Conservation (phyloP, 75 land plant species). For the Cryptomeria japonica region DNA sequence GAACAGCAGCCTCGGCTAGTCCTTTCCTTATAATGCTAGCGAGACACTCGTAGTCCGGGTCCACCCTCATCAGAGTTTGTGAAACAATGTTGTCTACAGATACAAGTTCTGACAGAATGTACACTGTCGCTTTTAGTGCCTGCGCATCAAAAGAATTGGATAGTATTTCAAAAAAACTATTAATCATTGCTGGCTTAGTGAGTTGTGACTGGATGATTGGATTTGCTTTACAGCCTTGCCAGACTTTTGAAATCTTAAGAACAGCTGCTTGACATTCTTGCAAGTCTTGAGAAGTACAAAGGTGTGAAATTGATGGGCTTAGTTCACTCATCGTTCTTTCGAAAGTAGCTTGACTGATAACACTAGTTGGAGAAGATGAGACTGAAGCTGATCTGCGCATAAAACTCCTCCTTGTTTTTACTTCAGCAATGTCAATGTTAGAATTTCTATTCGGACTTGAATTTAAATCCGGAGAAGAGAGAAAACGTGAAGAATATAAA, state of each 20-base stretch:
- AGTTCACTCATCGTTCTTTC: conserved; percentile 30
- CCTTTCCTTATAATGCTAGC: conserved; percentile 35
- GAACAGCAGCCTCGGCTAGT: conserved; percentile 39
- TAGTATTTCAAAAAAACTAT: conserved; percentile 59
- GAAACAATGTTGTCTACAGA: conserved; percentile 37
- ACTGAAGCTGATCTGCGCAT: not conserved
- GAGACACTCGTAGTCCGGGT: conserved; percentile 42
- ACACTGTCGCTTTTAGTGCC: conserved; percentile 46
- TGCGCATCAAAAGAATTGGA: conserved; percentile 43
- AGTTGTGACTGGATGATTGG: conserved; percentile 36
- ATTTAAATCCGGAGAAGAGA: not conserved
- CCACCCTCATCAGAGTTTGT: conserved; percentile 27
- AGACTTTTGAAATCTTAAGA: conserved; percentile 31
- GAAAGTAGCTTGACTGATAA: conserved; percentile 3
- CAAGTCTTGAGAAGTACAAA: conserved; percentile 54
- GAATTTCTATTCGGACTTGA: conserved; percentile 3
- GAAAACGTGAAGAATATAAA: not conserved
- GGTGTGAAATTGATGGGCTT: conserved; percentile 25
- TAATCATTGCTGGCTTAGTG: conserved; percentile 34
- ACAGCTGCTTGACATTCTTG: conserved; percentile 55
- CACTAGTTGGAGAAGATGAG: conserved; percentile 44
- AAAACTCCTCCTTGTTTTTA: not conserved
- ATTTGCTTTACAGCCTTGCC: conserved; percentile 44
- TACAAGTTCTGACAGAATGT: conserved; percentile 50
- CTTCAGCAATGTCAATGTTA: not conserved